These are phyloP conservation scores for Acanthamoeba lenticulata DNA, from an alignment of 208 protist species.

Conservation along the genomic window DNA sequence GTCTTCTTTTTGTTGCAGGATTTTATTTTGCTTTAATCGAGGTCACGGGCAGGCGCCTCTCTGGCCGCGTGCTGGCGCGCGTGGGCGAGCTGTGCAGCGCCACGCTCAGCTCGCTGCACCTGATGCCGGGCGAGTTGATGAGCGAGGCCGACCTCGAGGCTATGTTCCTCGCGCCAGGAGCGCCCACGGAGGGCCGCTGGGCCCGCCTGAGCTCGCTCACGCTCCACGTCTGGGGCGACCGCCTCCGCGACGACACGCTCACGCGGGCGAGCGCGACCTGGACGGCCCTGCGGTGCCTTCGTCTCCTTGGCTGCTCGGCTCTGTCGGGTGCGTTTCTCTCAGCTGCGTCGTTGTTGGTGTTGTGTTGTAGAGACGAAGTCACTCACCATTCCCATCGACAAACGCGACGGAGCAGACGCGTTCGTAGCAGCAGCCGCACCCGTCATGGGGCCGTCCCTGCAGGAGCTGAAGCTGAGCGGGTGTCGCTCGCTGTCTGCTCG, in stretches of 20 bases:
- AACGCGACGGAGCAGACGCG: not conserved
- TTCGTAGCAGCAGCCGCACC: not conserved
- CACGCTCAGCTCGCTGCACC: not conserved
- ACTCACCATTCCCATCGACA: not conserved
- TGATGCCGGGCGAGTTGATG: not conserved
- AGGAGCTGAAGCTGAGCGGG: not conserved
- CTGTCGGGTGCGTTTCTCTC: not conserved
- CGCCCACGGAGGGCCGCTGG: not conserved
- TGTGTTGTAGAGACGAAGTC: not conserved
- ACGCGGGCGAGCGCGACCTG: not conserved
- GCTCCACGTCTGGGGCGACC: not conserved
- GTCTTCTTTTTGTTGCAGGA: too few relatives aligned
- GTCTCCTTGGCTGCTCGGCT: not conserved
- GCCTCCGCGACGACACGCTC: not conserved
- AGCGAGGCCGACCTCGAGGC: not conserved
- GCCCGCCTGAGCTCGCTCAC: not conserved
- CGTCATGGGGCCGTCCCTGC: not conserved
- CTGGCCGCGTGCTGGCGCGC: not conserved
- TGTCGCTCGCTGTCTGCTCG: not conserved
- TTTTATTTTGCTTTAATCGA: not conserved
- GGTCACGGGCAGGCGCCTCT: not conserved
- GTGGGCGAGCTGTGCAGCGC: not conserved
- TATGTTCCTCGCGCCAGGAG: not conserved
- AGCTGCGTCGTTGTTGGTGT: not conserved
- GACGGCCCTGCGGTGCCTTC: not conserved